Conservation (phyloP, 352 stramenopile species). For the Phytophthora constricta region DNA sequence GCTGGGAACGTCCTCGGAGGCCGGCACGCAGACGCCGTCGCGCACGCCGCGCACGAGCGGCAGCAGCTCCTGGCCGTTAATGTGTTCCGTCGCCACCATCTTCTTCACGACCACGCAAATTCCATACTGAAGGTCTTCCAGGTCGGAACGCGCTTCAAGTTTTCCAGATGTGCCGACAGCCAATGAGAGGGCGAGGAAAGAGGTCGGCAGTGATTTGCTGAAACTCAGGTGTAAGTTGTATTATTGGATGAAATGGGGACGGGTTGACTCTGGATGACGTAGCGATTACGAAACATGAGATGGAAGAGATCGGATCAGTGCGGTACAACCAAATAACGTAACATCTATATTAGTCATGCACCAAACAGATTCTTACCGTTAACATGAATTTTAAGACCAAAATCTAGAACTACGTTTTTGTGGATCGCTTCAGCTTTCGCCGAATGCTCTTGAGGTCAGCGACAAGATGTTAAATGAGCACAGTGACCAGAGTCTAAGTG, state of each 20-base stretch:
- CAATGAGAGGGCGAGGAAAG: not conserved
- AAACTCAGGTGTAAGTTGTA: not conserved
- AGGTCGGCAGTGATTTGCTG: not conserved
- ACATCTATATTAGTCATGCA: too few relatives aligned
- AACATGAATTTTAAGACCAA: too few relatives aligned
- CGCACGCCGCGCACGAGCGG: conserved; percentile 30
- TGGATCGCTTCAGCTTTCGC: too few relatives aligned
- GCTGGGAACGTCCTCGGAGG: conserved; percentile 72
- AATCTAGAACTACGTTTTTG: not conserved
- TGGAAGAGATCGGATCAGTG: not conserved
- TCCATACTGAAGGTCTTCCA: conserved; percentile 28
- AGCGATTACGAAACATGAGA: not conserved
- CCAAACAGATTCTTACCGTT: too few relatives aligned
- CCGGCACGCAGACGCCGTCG: conserved; percentile 61
- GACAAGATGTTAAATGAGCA: too few relatives aligned
- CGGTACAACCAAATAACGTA: too few relatives aligned
- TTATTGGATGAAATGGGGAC: too few relatives aligned
- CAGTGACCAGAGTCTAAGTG: too few relatives aligned
- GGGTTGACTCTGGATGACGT: not conserved
- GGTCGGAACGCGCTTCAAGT: conserved; percentile 5
- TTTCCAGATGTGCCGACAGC: not conserved
- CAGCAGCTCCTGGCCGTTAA: conserved; percentile 32
- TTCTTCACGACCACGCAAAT: conserved; percentile 15
- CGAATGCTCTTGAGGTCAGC: too few relatives aligned
- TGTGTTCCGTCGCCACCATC: conserved; percentile 30